Evolutionary conservation across 1,284 basidiomycete genomes (phyloP), one percentile per base, ranked within the genome.

Genomic region (Athelia psychrophila): DNA sequence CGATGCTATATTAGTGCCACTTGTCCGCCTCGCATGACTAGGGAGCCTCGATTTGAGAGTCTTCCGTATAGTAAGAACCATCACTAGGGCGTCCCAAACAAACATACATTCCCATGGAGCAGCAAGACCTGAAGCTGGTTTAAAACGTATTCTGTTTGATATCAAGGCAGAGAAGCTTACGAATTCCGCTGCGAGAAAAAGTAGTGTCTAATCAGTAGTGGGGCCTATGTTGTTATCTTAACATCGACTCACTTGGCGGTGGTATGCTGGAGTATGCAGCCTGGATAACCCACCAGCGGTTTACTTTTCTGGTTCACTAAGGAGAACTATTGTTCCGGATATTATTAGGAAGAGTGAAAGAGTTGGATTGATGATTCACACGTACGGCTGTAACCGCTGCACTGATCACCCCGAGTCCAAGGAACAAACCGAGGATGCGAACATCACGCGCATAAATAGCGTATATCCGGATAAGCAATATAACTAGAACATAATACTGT

Each of bases 31-130:
- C 18, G 22, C 18, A 16, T 16, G 6, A 42, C 16, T 5, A 6
- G 22, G 6, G 38, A 5, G 6, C 38, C 38, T 23, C 38, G 38
- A 42, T 16, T 23, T 18, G 18, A 42, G 16, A 10, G 70, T 70
- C 50, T 71, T 71, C 49, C 58, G 57, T 33, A 75, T 45, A 1
- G 68, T 74, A 19, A 75, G 57, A n/a, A 48, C 49, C 51, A 75
- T 72, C 25, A 77, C 60, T 2, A 72, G 58, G 1, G 61, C 57
- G 51, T 77, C 74, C 45, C 72, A 77, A 2, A 65, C 54, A 52
- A 76, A 70, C 1, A 75, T 60, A 1, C 72, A 67, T 56, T 74
- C 71, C 75, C 75, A 77, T n/a, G 71, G 64, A 2, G 59, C 60
- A 2, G 72, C 72, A 22, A 71, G 51, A 30, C 62, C 72, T 74